A percentile compares a stretch with the other conserved stretches of the same genome.
Conservation (phyloP, 495 filamentous ascomycete species). For the Aspergillus heteromorphus region DNA sequence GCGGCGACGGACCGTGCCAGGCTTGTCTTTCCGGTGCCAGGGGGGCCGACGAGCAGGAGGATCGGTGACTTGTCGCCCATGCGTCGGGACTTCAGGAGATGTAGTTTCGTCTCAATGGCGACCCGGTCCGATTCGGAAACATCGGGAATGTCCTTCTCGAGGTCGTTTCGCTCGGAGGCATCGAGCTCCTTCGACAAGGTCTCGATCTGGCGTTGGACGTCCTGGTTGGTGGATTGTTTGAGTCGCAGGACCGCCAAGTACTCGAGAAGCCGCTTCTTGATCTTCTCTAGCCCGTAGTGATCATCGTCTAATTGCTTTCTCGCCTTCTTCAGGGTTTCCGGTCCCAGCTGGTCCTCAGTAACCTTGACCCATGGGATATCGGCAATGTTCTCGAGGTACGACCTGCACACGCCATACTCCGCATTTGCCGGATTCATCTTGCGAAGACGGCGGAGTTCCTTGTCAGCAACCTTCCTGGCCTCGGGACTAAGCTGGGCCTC, state of each 20-base stretch:
- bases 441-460: constrained; percentile 81
- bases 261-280: constrained; percentile 93
- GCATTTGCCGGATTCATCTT: constrained; percentile 95
- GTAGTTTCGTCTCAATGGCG: constrained; percentile 54
- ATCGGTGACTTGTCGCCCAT: constrained; percentile 96
- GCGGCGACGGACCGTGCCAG: constrained; percentile 90
- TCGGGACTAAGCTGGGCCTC: constrained; percentile 71
- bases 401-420: constrained; percentile 87
- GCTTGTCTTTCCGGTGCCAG: constrained; percentile 94
- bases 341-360: constrained; percentile 84
- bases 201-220: constrained; percentile 70
- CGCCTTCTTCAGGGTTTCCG: constrained; percentile 69
- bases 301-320: constrained; percentile 91
- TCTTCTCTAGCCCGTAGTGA: constrained; percentile 94
- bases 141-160: constrained; percentile 32
- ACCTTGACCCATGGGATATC: constrained; percentile 90
- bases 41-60: constrained; percentile 86
- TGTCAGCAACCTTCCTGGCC: constrained; percentile 79
- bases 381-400: constrained; percentile 90
- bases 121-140: constrained; percentile 38
- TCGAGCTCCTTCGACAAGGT: constrained; percentile 56
- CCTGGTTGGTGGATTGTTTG: constrained; percentile 82
- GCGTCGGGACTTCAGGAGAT: constrained; percentile 64
- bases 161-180: constrained; percentile 36
- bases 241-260: constrained; percentile 93